A percentile compares a stretch with the other conserved stretches of the same genome.
These are phyloP conservation scores for Wickerhamiella spandovensis DNA, from an alignment of 805 yeast species.

Conservation along the genomic window DNA sequence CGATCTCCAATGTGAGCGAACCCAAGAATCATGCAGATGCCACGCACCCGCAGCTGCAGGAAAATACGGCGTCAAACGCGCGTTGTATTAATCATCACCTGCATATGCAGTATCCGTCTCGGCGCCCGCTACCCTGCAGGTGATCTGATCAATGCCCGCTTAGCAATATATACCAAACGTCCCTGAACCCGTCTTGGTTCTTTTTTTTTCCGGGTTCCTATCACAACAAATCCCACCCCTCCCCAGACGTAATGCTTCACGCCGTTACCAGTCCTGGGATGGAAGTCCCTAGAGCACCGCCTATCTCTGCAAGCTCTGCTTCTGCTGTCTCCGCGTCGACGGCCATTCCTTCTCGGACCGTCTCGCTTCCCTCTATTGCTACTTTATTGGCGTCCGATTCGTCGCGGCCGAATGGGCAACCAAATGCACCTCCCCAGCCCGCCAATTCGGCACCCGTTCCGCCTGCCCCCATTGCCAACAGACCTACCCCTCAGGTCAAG, in stretches of 20 bases:
- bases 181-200: background rate
- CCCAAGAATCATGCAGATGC: background rate
- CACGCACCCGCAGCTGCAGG: background rate
- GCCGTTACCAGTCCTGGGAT: background rate
- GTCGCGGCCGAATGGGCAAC: background rate
- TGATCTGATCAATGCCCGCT: background rate
- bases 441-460: background rate
- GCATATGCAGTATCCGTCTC: background rate
- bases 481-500: background rate
- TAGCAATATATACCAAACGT: background rate
- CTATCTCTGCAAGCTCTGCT: background rate
- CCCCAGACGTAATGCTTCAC: background rate
- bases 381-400: background rate
- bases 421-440: background rate
- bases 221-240: background rate
- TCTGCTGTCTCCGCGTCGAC: background rate
- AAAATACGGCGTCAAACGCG: background rate
- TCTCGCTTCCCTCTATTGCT: background rate
- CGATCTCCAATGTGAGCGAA: background rate
- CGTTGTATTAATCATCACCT: background rate
- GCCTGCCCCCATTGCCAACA: background rate
- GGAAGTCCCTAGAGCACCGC: background rate
- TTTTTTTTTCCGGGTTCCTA: background rate
- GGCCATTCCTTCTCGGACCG: background rate
- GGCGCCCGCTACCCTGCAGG: background rate